Evolutionary conservation across 345 rosid genomes (phyloP).

Genomic region (Salix viminalis): DNA sequence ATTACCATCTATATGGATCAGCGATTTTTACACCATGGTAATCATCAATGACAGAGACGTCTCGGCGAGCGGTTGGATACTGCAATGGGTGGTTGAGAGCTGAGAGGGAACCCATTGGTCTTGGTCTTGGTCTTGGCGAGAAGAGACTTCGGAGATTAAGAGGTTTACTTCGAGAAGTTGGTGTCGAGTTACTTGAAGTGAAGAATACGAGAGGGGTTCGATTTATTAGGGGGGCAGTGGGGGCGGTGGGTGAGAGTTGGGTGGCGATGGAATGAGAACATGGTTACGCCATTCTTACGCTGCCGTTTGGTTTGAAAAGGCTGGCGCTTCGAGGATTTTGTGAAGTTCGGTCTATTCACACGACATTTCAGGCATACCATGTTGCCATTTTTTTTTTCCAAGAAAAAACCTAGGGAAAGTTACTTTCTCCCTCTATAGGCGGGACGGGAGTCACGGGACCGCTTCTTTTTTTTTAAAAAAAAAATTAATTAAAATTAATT

Average conservation of each 20-base stretch:
- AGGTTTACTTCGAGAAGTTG: background rate
- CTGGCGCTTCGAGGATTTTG: background rate
- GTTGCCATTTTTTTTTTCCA: background rate
- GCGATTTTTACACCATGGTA: constrained; percentile 65
- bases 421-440: no score
- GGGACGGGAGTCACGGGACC: no score
- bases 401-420: background rate
- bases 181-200: background rate
- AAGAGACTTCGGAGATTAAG: background rate
- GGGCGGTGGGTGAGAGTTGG: background rate
- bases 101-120: constrained; percentile 64
- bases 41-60: constrained; percentile 67
- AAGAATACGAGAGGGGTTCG: background rate
- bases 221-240: background rate
- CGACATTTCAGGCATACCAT: background rate
- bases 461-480: no score
- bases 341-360: background rate
- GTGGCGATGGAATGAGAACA: constrained; percentile 22
- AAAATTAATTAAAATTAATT: no score
- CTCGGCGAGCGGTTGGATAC: constrained; percentile 64
- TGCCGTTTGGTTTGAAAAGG: background rate
- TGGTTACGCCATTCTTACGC: background rate
- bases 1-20: constrained; percentile 88
- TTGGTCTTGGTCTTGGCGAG: background rate
- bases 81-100: constrained; percentile 29